These are phyloP conservation scores for Syzygium syzygioides DNA, from an alignment of 441 rosid genomes.

Conservation along the genomic window DNA sequence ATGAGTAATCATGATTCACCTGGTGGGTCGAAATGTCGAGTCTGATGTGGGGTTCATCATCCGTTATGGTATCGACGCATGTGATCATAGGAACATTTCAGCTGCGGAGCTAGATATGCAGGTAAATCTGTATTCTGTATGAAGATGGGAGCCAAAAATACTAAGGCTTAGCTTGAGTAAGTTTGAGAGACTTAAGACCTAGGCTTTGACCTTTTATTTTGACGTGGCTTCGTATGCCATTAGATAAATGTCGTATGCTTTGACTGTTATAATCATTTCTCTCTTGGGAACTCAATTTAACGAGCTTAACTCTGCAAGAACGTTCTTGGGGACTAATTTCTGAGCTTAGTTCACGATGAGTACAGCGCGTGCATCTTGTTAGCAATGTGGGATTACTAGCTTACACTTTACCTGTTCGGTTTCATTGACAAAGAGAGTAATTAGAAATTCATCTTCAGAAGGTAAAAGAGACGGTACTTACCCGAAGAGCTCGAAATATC, in stretches of 20 bases:
- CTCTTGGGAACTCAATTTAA: background rate
- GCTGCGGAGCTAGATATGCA: background rate
- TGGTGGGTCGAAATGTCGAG: background rate
- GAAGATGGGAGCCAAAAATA: background rate
- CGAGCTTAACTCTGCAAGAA: background rate
- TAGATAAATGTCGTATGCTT: background rate
- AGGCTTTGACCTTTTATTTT: background rate
- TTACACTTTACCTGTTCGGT: accelerated
- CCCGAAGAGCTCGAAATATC: background rate
- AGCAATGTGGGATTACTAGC: background rate
- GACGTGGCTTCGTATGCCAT: background rate
- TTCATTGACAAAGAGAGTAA: background rate
- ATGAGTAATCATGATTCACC: background rate
- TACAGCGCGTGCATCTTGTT: background rate
- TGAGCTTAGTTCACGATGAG: background rate
- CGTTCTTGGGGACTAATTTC: background rate
- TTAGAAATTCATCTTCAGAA: background rate
- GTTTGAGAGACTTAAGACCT: background rate
- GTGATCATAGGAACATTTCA: background rate
- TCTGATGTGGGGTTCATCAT: background rate
- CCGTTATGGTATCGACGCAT: background rate
- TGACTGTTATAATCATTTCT: background rate
- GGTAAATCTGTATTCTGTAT: background rate
- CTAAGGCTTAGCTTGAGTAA: background rate
- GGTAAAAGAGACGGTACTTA: background rate